These are phyloP conservation scores for Microcos paniculata DNA, from an alignment of 345 rosid genomes.

Conservation along the genomic window DNA sequence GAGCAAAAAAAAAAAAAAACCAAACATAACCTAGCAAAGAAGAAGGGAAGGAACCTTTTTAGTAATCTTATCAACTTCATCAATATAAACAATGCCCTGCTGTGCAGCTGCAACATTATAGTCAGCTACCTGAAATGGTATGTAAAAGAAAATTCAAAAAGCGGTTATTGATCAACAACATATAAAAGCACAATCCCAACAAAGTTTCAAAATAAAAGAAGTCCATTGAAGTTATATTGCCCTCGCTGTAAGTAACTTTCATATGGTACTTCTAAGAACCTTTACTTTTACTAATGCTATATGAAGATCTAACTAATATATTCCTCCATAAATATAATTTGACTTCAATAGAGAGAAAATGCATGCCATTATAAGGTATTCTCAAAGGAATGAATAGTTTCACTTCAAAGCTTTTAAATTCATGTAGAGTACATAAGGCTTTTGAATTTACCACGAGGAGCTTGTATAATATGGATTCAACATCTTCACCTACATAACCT, in stretches of 20 bases:
- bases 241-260: constrained; percentile 1
- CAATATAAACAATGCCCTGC: constrained; percentile 97
- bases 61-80: constrained; percentile 98
- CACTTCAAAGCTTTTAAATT: neutral
- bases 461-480: constrained; percentile 97
- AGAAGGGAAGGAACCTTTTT: constrained; percentile 58
- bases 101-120: constrained; percentile 99
- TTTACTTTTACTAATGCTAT: neutral
- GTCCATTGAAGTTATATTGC: neutral
- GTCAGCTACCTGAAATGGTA: constrained; percentile 71
- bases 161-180: neutral
- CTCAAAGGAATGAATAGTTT: neutral
- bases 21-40: neutral
- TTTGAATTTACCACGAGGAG: constrained; percentile 64
- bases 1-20: neutral
- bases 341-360: neutral
- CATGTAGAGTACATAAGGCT: neutral
- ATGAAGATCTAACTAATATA: neutral
- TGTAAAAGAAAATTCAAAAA: constrained; percentile 1
- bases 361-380: neutral
- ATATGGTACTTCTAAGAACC: constrained; percentile 2
- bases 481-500: constrained; percentile 99
- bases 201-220: neutral
- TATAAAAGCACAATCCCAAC: constrained; percentile 2
- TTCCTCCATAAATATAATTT: neutral